Percentiles rank a stretch among this genome's conserved stretches.
These are phyloP conservation scores for Fomitopsis palustris DNA, from an alignment of 1,284 basidiomycete genomes.

Conservation along the genomic window DNA sequence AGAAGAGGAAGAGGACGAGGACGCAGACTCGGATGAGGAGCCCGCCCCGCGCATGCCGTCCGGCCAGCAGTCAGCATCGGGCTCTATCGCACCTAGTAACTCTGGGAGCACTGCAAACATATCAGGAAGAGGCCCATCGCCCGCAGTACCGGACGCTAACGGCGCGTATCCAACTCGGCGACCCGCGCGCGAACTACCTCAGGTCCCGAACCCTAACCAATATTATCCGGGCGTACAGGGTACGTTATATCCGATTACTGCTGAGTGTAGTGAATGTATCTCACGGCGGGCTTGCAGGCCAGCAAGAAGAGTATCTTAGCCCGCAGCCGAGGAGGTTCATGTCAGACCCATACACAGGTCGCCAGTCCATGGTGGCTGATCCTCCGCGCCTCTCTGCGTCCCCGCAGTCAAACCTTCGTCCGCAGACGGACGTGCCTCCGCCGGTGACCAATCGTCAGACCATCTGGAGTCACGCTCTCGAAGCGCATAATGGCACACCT, in stretches of 20 bases:
- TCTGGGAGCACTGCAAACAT: conserved; percentile 23
- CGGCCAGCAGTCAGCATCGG: conserved; percentile 25
- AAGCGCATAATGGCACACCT: conserved; percentile 48
- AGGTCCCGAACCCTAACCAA: conserved; percentile 31
- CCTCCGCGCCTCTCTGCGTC: conserved; percentile 43
- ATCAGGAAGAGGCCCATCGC: conserved; percentile 25
- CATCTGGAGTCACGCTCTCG: conserved; percentile 86
- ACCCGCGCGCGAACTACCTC: conserved; percentile 39
- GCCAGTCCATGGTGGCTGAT: conserved; percentile 33
- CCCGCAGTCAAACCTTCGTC: conserved; percentile 33
- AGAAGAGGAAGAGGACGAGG: conserved; percentile 72
- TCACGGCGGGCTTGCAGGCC: conserved; percentile 9
- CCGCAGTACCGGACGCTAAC: conserved; percentile 23
- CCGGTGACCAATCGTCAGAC: conserved; percentile 50
- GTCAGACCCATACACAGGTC: conserved; percentile 38
- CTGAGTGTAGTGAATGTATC: neutral
- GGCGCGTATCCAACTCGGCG: conserved; percentile 26
- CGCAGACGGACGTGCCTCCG: conserved; percentile 26
- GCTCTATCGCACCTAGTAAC: conserved; percentile 22
- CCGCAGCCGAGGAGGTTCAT: conserved; percentile 24
- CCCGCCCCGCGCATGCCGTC: conserved; percentile 33
- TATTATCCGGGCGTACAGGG: conserved; percentile 29
- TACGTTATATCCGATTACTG: neutral
- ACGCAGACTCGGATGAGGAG: conserved; percentile 61
- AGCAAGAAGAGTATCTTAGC: conserved; percentile 25